Conservation (phyloP, 2,329 filamentous ascomycete genomes). For the Berkeleyomyces rouxiae region DNA sequence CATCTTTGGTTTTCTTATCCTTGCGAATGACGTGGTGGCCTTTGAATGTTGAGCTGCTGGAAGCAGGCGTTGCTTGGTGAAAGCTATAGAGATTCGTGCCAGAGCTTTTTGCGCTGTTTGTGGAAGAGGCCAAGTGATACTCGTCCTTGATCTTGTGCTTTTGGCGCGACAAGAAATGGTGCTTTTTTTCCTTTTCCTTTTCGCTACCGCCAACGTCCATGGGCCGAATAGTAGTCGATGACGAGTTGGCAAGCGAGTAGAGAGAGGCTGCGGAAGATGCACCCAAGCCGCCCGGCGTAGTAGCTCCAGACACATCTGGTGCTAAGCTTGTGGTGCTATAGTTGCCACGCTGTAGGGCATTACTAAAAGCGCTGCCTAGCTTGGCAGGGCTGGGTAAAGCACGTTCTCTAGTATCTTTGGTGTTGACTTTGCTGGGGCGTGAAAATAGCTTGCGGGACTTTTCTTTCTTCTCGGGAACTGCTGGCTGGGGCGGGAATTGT, state of each 20-base stretch:
- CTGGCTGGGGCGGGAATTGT: constrained; percentile 24
- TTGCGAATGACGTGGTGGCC: constrained; percentile 8
- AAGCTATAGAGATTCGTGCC: constrained; percentile 68
- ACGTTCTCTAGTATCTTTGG: constrained; percentile 51
- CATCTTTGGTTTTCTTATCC: constrained; percentile 19
- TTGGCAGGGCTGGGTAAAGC: constrained; percentile 57
- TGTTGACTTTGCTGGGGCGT: constrained; percentile 57
- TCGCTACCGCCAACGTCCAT: constrained; percentile 29
- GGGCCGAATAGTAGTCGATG: constrained; percentile 59
- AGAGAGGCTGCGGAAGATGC: constrained; percentile 28
- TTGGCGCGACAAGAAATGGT: constrained; percentile 63
- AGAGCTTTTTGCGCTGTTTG: constrained; percentile 55
- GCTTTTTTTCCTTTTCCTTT: constrained; percentile 61
- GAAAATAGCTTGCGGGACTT: constrained; percentile 72
- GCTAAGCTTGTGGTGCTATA: constrained; percentile 52
- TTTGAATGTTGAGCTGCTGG: constrained; percentile 26
- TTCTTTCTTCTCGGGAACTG: constrained; percentile 55
- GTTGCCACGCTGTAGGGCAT: constrained; percentile 46
- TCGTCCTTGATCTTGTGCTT: constrained; percentile 69
- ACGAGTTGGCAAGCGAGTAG: constrained; percentile 61
- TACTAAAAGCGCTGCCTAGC: constrained; percentile 46
- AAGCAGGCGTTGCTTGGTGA: constrained; percentile 53
- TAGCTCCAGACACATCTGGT: constrained; percentile 23
- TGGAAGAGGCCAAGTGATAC: constrained; percentile 53
- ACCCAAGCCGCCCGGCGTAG: constrained; percentile 25